Evolutionary conservation across 768 basidiomycete species (phyloP).

Genomic region (Candolleomyces efflorescens): DNA sequence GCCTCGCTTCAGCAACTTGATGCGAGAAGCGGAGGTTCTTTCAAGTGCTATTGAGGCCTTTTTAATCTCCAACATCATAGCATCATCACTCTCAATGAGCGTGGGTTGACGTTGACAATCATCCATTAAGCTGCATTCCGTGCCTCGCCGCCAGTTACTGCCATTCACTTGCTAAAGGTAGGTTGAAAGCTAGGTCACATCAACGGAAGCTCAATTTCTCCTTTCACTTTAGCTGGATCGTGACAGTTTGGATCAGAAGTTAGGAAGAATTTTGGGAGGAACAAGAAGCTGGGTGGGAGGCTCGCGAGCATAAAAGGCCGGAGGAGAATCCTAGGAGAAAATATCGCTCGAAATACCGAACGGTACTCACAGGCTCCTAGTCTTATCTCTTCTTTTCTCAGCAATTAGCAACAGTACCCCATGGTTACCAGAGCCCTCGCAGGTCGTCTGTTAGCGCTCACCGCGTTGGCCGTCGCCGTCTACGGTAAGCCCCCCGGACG

Average conservation of each 20-base stretch:
- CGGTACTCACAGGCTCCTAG: background rate
- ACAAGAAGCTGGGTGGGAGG: too few relatives aligned
- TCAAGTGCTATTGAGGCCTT: too few relatives aligned
- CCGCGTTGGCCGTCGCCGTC: conserved; percentile 16
- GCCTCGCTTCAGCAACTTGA: too few relatives aligned
- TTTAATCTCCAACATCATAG: too few relatives aligned
- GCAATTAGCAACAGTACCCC: too few relatives aligned
- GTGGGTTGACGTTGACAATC: background rate
- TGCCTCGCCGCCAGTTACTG: background rate
- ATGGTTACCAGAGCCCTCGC: background rate
- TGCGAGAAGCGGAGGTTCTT: too few relatives aligned
- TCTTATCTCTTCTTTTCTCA: background rate
- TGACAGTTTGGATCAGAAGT: background rate
- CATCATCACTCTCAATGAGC: background rate
- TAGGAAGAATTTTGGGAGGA: too few relatives aligned
- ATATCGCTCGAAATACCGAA: too few relatives aligned
- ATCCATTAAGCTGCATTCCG: background rate
- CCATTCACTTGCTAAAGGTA: background rate
- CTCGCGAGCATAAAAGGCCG: conserved; percentile 2
- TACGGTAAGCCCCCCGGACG: conserved; percentile 15
- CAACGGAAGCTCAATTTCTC: too few relatives aligned
- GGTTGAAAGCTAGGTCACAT: background rate
- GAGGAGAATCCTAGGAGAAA: background rate
- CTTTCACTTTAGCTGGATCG: too few relatives aligned
- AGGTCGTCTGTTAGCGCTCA: conserved; percentile 11